Base-by-base conservation (phyloP, 2,329 filamentous ascomycete genomes). In the Knufia fluminis region DNA sequence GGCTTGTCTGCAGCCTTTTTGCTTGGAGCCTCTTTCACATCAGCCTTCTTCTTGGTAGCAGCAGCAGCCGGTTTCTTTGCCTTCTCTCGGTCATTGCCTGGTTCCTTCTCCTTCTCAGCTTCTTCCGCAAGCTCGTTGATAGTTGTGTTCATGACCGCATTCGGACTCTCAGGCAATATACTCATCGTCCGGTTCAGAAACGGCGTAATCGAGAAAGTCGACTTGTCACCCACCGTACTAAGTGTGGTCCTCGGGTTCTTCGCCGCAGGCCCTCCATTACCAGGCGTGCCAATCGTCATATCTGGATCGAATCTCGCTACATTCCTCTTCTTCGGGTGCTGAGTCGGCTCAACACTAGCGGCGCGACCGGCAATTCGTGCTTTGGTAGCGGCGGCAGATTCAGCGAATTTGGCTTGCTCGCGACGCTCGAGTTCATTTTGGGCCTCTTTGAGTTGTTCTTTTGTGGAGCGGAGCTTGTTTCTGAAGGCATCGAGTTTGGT, bases 181-280 rank as follows among this genome's bases (percentile, higher is more conserved):
- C 73, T 82, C 53, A 75, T 80, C 22, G 79, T 83, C 45, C 83
- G 80, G 65, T 90, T 94, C 53, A 97, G 73, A 71, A 94, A 96
- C 0, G 91, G 91, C 0, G 91, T 97, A 55, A 96, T 88, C 3
- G 89, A 95, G 66, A 97, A 96, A 2, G 78, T 82, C 0, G 90
- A 96, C 66, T 95, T 96, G 62, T 94, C 87, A 24, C 86, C 88
- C 49, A 80, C 69, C 1, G 78, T 75, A 32, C 78, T 76, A 17
- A 80, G 77, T 16, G 45, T 48, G 23, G 71, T 65, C 42, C 71
- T 75, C 49, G 74, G 71, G 62, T 80, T 82, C 65, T 82, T 85
- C 19, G 69, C 66, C 41, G 63, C 56, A 32, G 64, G 60, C n/a
- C 56, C 63, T 39, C 69, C 62, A 40, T 71, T 70, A 36, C 73